These are phyloP conservation scores for Lojkania enalia DNA, from an alignment of 2,329 filamentous ascomycete species.

Conservation along the genomic window DNA sequence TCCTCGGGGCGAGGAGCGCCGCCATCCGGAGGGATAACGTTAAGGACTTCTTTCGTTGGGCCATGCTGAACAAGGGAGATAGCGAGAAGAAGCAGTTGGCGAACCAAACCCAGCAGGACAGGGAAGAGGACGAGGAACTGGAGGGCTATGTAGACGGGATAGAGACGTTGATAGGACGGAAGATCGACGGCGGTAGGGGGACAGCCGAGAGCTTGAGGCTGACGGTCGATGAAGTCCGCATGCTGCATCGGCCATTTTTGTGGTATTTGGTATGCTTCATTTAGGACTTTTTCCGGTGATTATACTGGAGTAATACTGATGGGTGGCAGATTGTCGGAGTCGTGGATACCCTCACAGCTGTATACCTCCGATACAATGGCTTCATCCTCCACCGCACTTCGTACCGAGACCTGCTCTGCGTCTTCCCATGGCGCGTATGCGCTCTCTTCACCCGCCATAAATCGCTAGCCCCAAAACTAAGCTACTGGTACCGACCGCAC, in stretches of 20 bases:
- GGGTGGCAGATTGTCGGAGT: constrained; percentile 51
- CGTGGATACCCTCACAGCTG: constrained; percentile 52
- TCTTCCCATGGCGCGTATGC: constrained; percentile 64
- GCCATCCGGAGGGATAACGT: constrained; percentile 70
- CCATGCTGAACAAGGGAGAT: constrained; percentile 61
- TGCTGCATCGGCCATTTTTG: constrained; percentile 63
- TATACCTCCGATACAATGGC: constrained; percentile 51
- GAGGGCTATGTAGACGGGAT: constrained; percentile 59
- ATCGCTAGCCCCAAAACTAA: constrained; percentile 56
- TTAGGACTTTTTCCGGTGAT: not conserved
- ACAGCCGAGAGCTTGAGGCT: constrained; percentile 62
- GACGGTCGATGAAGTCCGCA: constrained; percentile 66
- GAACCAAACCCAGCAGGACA: constrained; percentile 16
- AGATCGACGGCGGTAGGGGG: constrained; percentile 59
- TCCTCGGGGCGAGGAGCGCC: constrained; percentile 59
- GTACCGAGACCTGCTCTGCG: constrained; percentile 48
- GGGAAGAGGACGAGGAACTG: constrained; percentile 53
- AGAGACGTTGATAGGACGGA: constrained; percentile 57
- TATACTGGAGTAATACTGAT: constrained; percentile 8
- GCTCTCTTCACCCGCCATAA: constrained; percentile 50
- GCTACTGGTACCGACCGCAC: constrained; percentile 70
- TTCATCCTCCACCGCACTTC: constrained; percentile 58
- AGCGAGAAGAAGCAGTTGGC: constrained; percentile 36
- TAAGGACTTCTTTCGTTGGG: constrained; percentile 69
- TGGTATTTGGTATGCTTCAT: constrained; percentile 63